A percentile compares a stretch with the other conserved stretches of the same genome.
Conservation (phyloP, 192 early-diverging fungal genomes). For the Borealophlyctis nickersoniae region DNA sequence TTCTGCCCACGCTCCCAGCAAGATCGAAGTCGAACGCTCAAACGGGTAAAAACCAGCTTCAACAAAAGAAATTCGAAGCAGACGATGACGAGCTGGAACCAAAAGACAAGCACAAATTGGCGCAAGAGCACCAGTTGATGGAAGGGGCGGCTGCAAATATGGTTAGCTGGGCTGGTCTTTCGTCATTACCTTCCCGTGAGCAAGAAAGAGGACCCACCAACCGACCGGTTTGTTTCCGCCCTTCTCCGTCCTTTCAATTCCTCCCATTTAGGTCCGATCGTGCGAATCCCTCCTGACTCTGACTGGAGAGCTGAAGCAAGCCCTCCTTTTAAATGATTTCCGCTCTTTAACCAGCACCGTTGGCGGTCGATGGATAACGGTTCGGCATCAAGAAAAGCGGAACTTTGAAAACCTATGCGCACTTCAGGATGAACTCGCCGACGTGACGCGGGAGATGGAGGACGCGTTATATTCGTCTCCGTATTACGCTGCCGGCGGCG, state of each 20-base stretch:
- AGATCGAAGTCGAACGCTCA: too few relatives aligned
- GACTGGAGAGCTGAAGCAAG: conserved; percentile 42
- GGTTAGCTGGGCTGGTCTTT: conserved; percentile 9
- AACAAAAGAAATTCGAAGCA: too few relatives aligned
- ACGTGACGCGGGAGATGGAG: conserved; percentile 12
- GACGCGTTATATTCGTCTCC: conserved; percentile 18
- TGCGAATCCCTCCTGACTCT: conserved; percentile 37
- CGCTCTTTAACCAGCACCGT: conserved; percentile 27
- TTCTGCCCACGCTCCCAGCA: too few relatives aligned
- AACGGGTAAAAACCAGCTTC: too few relatives aligned
- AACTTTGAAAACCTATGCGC: conserved; percentile 2
- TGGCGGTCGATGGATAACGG: conserved; percentile 15
- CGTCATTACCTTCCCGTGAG: background rate
- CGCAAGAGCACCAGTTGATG: conserved; percentile 38
- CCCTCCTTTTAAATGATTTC: conserved; percentile 41
- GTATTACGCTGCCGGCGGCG: too few relatives aligned
- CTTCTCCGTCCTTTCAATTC: background rate
- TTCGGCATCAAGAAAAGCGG: conserved; percentile 12
- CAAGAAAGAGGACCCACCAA: too few relatives aligned
- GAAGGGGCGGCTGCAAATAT: conserved; percentile 36
- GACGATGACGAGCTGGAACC: too few relatives aligned
- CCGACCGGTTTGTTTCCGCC: background rate
- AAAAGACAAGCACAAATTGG: conserved; percentile 35
- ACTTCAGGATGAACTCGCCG: conserved; percentile 9
- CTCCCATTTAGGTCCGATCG: background rate